phyloP scores from a whole-genome alignment of 2,329 filamentous ascomycete genomes.

The Trichoderma sp. region DNA sequence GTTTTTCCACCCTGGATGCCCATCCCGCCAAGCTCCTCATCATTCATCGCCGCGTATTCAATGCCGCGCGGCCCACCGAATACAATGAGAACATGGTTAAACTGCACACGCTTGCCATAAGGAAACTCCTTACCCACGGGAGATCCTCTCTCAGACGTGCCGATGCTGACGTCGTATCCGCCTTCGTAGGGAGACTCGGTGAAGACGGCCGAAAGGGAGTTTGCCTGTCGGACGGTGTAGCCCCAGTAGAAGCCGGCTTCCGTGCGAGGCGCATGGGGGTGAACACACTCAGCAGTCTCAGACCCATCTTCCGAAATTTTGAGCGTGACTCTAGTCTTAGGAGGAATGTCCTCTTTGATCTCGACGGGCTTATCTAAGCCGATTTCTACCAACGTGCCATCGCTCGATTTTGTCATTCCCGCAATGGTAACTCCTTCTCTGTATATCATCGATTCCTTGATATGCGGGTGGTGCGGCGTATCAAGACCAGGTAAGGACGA shows the following conservation, averaged over 20 bases:
- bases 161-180: conserved; percentile 80
- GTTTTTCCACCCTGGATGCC: conserved; percentile 63
- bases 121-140: conserved; percentile 48
- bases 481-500: conserved; percentile 74
- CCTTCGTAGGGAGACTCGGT: conserved; percentile 71
- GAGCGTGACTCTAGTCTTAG: conserved; percentile 71
- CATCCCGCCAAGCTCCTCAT: conserved; percentile 53
- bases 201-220: conserved; percentile 68
- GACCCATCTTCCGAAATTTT: conserved; percentile 53
- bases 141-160: conserved; percentile 74
- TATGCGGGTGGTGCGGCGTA: conserved; percentile 78
- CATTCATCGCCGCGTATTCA: conserved; percentile 68
- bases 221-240: conserved; percentile 65
- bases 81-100: conserved; percentile 72
- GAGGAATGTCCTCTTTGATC: conserved; percentile 61
- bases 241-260: conserved; percentile 86
- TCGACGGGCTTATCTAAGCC: conserved; percentile 54
- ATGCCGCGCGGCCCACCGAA: conserved; percentile 80
- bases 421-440: conserved; percentile 70
- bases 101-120: conserved; percentile 42
- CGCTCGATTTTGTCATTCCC: conserved; percentile 40
- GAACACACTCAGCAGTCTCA: conserved; percentile 55
- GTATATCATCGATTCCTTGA: conserved; percentile 74
- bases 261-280: conserved; percentile 66
- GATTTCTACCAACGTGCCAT: conserved; percentile 56